These are phyloP conservation scores for Prunus yedoensis DNA, from an alignment of 331 rosid genomes.

Conservation along the genomic window DNA sequence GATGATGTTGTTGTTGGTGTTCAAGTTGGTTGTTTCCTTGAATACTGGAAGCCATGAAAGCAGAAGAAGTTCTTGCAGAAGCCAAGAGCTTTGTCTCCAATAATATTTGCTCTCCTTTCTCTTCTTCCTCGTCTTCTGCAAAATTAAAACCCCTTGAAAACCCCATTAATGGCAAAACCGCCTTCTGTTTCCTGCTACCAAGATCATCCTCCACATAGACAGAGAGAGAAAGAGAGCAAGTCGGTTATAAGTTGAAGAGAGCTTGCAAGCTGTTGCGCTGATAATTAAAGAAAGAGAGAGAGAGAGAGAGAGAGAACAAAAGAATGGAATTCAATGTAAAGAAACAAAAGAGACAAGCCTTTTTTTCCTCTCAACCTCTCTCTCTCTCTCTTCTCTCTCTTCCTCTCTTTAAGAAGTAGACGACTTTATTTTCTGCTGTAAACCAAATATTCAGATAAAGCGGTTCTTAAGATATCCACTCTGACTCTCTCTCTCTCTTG, in stretches of 20 bases:
- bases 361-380: constrained; percentile 22
- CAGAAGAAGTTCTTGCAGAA: not conserved
- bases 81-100: constrained; percentile 32
- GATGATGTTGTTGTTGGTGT: constrained; percentile 34
- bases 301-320: constrained; percentile 21
- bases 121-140: constrained; percentile 13
- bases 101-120: constrained; percentile 13
- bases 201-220: constrained; percentile 18
- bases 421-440: constrained; percentile 35
- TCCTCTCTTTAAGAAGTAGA: constrained; percentile 14
- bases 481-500: constrained; percentile 29
- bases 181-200: constrained; percentile 33
- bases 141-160: constrained; percentile 20
- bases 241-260: constrained; percentile 28
- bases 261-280: constrained; percentile 15
- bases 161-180: constrained; percentile 48
- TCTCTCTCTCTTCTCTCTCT: constrained; percentile 6
- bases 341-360: constrained; percentile 35
- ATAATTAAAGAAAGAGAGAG: constrained; percentile 13
- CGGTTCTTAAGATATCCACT: constrained; percentile 37
- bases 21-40: constrained; percentile 43
- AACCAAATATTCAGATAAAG: constrained; percentile 45
- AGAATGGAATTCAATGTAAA: constrained; percentile 47
- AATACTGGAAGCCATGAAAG: constrained; percentile 59
- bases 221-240: constrained; percentile 35